These are phyloP conservation scores for Coemansia sp. DNA, from an alignment of 192 early-diverging fungal species.

Conservation along the genomic window DNA sequence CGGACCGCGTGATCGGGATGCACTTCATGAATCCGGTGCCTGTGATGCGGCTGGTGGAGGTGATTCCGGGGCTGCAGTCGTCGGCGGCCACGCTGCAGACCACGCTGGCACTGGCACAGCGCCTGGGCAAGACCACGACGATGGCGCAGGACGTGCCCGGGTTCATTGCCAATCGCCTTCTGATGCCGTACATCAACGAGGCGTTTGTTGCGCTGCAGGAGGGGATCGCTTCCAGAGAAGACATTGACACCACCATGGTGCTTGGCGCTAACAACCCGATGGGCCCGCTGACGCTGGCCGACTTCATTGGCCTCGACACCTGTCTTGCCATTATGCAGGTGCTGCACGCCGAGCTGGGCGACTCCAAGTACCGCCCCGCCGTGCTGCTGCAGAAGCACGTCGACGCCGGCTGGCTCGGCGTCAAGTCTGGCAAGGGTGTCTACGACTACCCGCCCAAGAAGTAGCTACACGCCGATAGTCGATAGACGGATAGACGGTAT, in stretches of 20 bases:
- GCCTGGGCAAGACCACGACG: conserved; percentile 95
- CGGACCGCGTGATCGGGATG: conserved; percentile 87
- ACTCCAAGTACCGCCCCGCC: conserved; percentile 93
- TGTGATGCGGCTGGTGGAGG: conserved; percentile 95
- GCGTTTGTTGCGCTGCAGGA: conserved; percentile 83
- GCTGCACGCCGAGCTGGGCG: conserved; percentile 85
- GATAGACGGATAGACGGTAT: not conserved
- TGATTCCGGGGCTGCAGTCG: conserved; percentile 94
- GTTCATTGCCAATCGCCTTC: conserved; percentile 94
- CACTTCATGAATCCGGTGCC: conserved; percentile 99
- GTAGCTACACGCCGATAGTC: not conserved
- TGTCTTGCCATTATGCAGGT: conserved; percentile 98
- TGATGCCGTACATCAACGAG: conserved; percentile 99
- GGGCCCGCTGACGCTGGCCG: conserved; percentile 95
- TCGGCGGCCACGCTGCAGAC: conserved; percentile 64
- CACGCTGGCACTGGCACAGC: conserved; percentile 75
- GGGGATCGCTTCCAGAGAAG: conserved; percentile 86
- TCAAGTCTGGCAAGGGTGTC: conserved; percentile 88
- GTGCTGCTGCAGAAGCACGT: conserved; percentile 93
- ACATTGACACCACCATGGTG: conserved; percentile 99
- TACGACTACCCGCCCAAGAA: conserved; percentile 69
- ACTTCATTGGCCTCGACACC: conserved; percentile 98
- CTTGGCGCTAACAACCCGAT: conserved; percentile 96
- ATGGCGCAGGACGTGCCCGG: conserved; percentile 87
- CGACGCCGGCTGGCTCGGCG: conserved; percentile 94